A percentile compares a stretch with the other conserved stretches of the same genome.
phyloP scores from a whole-genome alignment of 2,329 filamentous ascomycete species.

The Fusarium verticillioides region DNA sequence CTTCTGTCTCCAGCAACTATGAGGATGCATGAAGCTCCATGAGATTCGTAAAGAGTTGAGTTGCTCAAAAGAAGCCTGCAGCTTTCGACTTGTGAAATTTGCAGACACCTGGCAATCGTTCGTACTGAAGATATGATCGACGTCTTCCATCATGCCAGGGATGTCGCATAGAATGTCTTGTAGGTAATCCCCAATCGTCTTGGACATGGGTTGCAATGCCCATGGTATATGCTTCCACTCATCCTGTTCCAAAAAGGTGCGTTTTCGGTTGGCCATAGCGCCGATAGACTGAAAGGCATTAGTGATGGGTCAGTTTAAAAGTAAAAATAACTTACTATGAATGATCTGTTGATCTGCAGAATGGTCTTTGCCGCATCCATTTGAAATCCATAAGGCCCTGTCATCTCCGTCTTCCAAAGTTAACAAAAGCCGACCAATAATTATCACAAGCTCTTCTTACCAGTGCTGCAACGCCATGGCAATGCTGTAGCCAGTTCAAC shows the following conservation, averaged over 20 bases:
- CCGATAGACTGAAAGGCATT: not conserved
- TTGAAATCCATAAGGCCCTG: not conserved
- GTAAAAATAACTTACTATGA: not conserved
- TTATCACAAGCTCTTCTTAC: fast-evolving
- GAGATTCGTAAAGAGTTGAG: not conserved
- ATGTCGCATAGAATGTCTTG: not conserved
- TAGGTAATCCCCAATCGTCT: not conserved
- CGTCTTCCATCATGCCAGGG: not conserved
- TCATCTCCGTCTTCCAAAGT: not conserved
- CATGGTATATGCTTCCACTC: not conserved
- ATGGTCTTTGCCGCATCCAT: not conserved
- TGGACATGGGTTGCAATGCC: not conserved
- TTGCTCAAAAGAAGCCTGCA: not conserved
- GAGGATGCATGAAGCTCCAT: not conserved
- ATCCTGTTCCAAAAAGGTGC: not conserved
- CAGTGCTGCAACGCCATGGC: not conserved
- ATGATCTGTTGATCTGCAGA: not conserved
- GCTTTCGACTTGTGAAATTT: not conserved
- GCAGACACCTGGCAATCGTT: fast-evolving
- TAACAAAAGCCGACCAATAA: not conserved
- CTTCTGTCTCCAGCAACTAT: not conserved
- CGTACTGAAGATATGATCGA: not conserved
- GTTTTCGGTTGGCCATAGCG: not conserved
- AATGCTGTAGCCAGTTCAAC: not conserved
- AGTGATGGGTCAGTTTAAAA: fast-evolving